Evolutionary conservation across 2,329 filamentous ascomycete species (phyloP).

Genomic region (Harringtonia aguacate): DNA sequence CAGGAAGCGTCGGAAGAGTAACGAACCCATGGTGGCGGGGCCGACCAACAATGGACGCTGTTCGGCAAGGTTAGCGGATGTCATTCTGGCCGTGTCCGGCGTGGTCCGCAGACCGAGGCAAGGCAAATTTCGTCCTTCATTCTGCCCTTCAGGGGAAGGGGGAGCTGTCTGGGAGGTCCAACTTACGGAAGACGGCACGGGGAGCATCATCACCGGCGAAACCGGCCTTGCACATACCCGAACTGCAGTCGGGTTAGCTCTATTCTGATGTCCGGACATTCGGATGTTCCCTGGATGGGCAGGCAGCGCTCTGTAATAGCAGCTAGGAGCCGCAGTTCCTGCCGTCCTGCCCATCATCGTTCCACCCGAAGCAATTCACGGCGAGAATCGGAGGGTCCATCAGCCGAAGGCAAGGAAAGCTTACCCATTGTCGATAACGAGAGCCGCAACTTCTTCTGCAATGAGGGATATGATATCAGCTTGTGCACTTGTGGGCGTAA

Average conservation of each 20-base stretch:
- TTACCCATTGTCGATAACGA: constrained; percentile 99
- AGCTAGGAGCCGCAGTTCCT: too few relatives aligned
- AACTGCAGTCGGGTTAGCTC: constrained; percentile 53
- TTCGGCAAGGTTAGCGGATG: constrained; percentile 13
- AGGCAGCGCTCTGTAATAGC: too few relatives aligned
- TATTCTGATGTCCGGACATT: too few relatives aligned
- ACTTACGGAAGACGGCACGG: constrained; percentile 99
- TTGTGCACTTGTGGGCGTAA: neutral
- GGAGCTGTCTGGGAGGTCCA: constrained; percentile 20
- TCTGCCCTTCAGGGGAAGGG: constrained; percentile 5
- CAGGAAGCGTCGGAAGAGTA: neutral
- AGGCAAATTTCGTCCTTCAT: too few relatives aligned
- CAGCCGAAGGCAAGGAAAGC: constrained; percentile 25
- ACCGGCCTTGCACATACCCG: constrained; percentile 99
- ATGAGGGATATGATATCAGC: constrained; percentile 16
- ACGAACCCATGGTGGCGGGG: constrained; percentile 99
- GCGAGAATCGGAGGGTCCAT: neutral
- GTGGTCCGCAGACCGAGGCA: neutral
- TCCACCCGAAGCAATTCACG: too few relatives aligned
- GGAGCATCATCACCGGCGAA: constrained; percentile 99
- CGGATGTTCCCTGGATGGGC: too few relatives aligned
- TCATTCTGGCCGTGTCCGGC: neutral
- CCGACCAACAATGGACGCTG: constrained; percentile 98
- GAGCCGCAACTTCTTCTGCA: constrained; percentile 98
- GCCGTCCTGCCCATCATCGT: too few relatives aligned